Base-by-base conservation (phyloP, 495 filamentous ascomycete species). In the Staphylotrichum longicolle region DNA sequence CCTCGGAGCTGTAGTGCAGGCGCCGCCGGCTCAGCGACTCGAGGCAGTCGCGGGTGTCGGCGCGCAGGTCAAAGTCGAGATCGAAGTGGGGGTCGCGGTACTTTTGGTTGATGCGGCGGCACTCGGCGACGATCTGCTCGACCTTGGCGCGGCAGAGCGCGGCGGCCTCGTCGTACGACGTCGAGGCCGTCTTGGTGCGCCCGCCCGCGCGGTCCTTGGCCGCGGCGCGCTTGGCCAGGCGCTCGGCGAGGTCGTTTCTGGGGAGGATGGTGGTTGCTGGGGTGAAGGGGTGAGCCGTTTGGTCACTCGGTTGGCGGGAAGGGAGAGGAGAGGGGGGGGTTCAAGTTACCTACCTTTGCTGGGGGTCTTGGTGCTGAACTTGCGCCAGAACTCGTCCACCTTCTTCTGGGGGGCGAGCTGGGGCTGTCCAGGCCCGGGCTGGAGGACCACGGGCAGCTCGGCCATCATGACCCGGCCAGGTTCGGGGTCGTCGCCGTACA, bases 41-140 rank as follows among this genome's bases (percentile, higher is more conserved):
- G 45, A 91, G 77, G 67, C 81, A 88, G 73, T 88, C 76, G 59
- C 81, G 77, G 20, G 66, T 70, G 12, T 76, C 77, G 35, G 76
- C 78, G 77, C 91, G 90, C 56, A 93, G 76, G 68, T 95, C 92
- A 57, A 83, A 78, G 66, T 92, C 89, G 53, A 97, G 86, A 70
- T 96, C 90, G 69, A 96, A 96, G 72, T 93, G 86, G 33, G 87
- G 84, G 74, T 97, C 93, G 4, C 88, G 83, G 68, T 96, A 97
- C 72, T 93, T 96, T 70, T 91, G 87, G 72, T 97, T 96, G 60
- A 94, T 78, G 8, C 90, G 82, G 32, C 85, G 78, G 72, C 92
- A 96, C 73, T 96, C 91, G 63, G 81, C 85, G 8, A 88, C 84
- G 67, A 96, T 96, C 67, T 90, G 88, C 39, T 83, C 84, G 6